Evolutionary conservation across 768 basidiomycete genomes (phyloP), one percentile per base, ranked within the genome.

Genomic region (Cystobasidium ongulense): DNA sequence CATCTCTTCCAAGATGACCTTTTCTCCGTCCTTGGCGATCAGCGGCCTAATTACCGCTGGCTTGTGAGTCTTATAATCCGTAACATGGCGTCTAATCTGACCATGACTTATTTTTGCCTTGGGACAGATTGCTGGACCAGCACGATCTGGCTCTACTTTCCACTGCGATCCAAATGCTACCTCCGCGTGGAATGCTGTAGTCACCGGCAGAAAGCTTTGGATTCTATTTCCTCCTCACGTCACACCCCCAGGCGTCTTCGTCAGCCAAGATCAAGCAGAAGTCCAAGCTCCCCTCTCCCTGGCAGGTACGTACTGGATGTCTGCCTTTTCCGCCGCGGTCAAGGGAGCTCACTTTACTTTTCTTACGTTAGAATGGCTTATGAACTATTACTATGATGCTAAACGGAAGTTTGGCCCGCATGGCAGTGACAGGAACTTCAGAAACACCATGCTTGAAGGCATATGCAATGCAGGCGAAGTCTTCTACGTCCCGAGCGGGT

Each of bases 1-100:
- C 36, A 35, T 4, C 52, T 78, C 35, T 80, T 80, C 39, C 43
- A 64, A 4, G 75, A 77, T 39, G 80, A 80, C 43, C 63, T 80
- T 27, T 80, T 80, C 65, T 50, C 46, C 5, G 63, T 79, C 15
- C 66, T 80, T 59, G 79, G 76, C 5, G 27, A 29, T 18, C 68
- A 78, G 41, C 41, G 80, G 35, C 80, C 80, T 1, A 74, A 80
- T 43, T 79, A 78, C 50, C 76, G 80, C 21, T 80, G 79, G 79
- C 68, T 79, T 7, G 78, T 79, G 25, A 11, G 79, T 63, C 11
- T 3, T 18, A 46, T 17, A n/a, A 23, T 23, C 15, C 8, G 39
- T 1, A 1, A 18, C 4, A 21, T 27, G 36, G 36, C 35, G 1
- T 62, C 21, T 62, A 29, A n/a, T 5, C n/a, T 5, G 4, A n/a